Base-by-base conservation (phyloP, 169 alveolate genomes). In the Plasmodium ovale region DNA sequence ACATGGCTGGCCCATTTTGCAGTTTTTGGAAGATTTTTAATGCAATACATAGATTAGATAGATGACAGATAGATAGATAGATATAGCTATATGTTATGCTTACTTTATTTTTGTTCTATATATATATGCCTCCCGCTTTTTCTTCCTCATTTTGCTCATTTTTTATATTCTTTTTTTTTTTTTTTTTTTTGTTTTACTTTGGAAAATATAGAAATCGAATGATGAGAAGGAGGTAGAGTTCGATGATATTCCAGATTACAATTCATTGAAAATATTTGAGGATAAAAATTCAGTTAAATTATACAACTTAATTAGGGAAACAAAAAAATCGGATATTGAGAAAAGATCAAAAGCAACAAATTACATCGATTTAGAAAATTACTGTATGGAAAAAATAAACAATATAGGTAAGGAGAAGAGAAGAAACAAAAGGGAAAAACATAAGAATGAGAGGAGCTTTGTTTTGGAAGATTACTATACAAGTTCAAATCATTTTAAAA, bases 191-290 rank as follows among this genome's bases (percentile, higher is more conserved):
- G 19, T 10, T 31, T 65, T 0, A 23, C 23, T 10, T 9, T 23
- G 1, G 2, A 19, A 10, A 10, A 31, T 72, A 2, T 56, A 72
- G 87, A 72, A 54, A 72, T 9, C 69, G 4, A 54, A 33, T 23
- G 56, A 56, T 72, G 87, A 72, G 23, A 72, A 56, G 16, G 87
- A 72, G 0, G 54, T 72, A 27, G 16, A 47, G 21, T 37, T 72
- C 29, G 72, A 72, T 27, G 87, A 72, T 47, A 72, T 72, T 12
- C 87, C 87, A 3, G 71, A 72, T 72, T 72, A 72, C 39, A 72
- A 72, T 35, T 54, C 64, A 1, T 54, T 72, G 72, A 72, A 56
- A 72, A 54, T 72, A 23, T 72, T 72, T 54, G 87, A 72, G 56
- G 87, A 72, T 35, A 35, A 72, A 44, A 72, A 72, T 10, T 72